Evolutionary conservation across 345 rosid genomes (phyloP).

Genomic region (Euphorbia peplus): DNA sequence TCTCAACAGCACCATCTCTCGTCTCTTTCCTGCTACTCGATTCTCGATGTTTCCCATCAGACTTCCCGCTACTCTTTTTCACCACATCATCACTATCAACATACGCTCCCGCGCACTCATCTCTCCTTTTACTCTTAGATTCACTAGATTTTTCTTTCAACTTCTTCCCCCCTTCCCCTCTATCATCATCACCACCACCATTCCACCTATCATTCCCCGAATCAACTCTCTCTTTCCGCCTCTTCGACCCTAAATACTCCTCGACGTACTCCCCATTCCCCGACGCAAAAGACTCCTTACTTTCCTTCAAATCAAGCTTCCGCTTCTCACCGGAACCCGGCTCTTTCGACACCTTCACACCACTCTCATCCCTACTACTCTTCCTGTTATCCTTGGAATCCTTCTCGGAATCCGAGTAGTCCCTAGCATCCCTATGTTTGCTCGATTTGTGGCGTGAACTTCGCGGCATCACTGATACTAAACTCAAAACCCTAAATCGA

Average conservation of each 20-base stretch:
- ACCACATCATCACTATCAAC: constrained; percentile 42
- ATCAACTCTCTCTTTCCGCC: constrained; percentile 56
- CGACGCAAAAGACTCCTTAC: constrained; percentile 29
- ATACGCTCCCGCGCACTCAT: constrained; percentile 23
- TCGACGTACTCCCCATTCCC: constrained; percentile 61
- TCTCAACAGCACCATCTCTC: constrained; percentile 33
- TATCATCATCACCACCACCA: constrained; percentile 61
- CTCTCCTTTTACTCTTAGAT: constrained; percentile 64
- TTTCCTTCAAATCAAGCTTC: constrained; percentile 53
- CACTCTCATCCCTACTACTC: constrained; percentile 44
- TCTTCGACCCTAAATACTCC: constrained; percentile 56
- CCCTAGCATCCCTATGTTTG: constrained; percentile 75
- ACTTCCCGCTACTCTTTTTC: constrained; percentile 48
- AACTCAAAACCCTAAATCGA: constrained; percentile 8
- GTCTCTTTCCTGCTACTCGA: constrained; percentile 57
- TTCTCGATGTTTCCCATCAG: constrained; percentile 65
- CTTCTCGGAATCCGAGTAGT: constrained; percentile 86
- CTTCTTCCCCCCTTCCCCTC: constrained; percentile 52
- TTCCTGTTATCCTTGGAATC: constrained; percentile 70
- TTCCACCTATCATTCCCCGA: constrained; percentile 75
- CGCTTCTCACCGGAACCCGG: constrained; percentile 61
- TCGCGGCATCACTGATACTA: constrained; percentile 57
- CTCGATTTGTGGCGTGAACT: constrained; percentile 96
- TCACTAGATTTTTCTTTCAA: constrained; percentile 49
- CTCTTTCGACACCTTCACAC: constrained; percentile 58